Percentiles rank a stretch among this genome's conserved stretches.
Evolutionary conservation across 306 rosid genomes (phyloP).

Genomic region (Vicia faba): DNA sequence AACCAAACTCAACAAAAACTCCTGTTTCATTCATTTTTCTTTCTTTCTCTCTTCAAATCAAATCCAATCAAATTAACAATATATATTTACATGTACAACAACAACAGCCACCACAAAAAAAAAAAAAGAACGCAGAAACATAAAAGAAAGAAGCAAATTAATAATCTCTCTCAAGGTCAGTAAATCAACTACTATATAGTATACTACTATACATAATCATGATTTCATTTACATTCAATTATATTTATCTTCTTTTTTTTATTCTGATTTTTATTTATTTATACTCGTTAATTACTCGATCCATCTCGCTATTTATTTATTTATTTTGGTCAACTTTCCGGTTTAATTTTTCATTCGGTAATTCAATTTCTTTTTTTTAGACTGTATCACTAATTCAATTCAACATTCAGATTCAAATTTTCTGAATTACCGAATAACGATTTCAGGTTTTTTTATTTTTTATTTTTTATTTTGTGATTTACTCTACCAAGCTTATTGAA

Average conservation of each 20-base stretch:
- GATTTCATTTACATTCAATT: background rate
- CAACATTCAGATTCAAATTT: background rate
- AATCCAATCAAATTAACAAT: too few species aligned
- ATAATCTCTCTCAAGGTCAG: slow-evolving; percentile 36
- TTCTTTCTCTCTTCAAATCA: too few species aligned
- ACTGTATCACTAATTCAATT: background rate
- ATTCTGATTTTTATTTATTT: too few species aligned
- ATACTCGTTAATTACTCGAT: background rate
- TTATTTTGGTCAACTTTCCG: too few species aligned
- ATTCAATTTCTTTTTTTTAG: slow-evolving; percentile 6
- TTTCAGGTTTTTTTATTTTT: background rate
- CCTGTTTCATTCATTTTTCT: slow-evolving; percentile 43
- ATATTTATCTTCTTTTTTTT: too few species aligned
- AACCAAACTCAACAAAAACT: background rate
- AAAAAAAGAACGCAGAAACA: background rate
- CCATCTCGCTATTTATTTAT: background rate
- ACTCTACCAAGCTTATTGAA: background rate
- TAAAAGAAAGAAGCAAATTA: background rate
- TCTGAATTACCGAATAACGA: background rate
- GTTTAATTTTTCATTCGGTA: slow-evolving; percentile 1
- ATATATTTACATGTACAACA: too few species aligned
- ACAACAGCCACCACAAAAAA: too few species aligned
- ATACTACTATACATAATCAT: background rate
- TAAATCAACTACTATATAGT: background rate
- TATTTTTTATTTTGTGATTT: background rate